Percentiles rank a stretch among this genome's conserved stretches.
These are phyloP conservation scores for Phycomyces blakesleeanus DNA, from an alignment of 192 early-diverging fungal species.

Conservation along the genomic window DNA sequence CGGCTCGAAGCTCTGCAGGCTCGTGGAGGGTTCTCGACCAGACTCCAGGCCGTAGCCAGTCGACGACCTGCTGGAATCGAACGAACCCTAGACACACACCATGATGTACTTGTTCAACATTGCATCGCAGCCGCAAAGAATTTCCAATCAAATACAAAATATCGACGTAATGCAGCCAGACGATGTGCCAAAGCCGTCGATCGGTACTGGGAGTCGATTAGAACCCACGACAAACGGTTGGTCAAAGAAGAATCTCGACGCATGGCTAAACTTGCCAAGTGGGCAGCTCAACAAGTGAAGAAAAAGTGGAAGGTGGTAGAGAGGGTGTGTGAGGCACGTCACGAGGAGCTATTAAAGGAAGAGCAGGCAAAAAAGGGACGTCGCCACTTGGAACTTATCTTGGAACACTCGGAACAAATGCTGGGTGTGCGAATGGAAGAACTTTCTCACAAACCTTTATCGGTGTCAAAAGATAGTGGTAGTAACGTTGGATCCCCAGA, in stretches of 20 bases:
- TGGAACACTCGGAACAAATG: slow-evolving; percentile 70
- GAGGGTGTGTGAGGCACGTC: slow-evolving; percentile 53
- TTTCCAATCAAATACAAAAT: slow-evolving; percentile 38
- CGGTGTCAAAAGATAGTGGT: slow-evolving; percentile 16
- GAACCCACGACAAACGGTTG: slow-evolving; percentile 49
- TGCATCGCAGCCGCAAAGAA: slow-evolving; percentile 33
- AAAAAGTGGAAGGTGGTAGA: slow-evolving; percentile 71
- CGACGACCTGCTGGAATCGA: slow-evolving; percentile 37
- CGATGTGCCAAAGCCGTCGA: slow-evolving; percentile 51
- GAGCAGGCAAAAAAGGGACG: slow-evolving; percentile 57
- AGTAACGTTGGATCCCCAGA: slow-evolving; percentile 3
- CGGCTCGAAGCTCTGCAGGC: slow-evolving; percentile 41
- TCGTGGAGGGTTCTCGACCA: slow-evolving; percentile 46
- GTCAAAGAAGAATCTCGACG: slow-evolving; percentile 48
- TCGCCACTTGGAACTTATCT: slow-evolving; percentile 63
- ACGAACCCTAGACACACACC: slow-evolving; percentile 25
- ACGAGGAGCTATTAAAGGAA: slow-evolving; percentile 57
- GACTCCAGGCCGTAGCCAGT: slow-evolving; percentile 13
- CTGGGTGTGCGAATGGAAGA: slow-evolving; percentile 53
- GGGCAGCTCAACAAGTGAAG: slow-evolving; percentile 60
- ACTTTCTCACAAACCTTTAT: background rate
- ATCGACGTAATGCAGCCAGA: slow-evolving; percentile 39
- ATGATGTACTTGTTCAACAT: slow-evolving; percentile 45
- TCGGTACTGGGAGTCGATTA: slow-evolving; percentile 51
- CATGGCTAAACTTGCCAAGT: slow-evolving; percentile 57